A percentile compares a stretch with the other conserved stretches of the same genome.
These are phyloP conservation scores for Nannizziopsis barbatae DNA, from an alignment of 2,329 filamentous ascomycete species.

Conservation along the genomic window DNA sequence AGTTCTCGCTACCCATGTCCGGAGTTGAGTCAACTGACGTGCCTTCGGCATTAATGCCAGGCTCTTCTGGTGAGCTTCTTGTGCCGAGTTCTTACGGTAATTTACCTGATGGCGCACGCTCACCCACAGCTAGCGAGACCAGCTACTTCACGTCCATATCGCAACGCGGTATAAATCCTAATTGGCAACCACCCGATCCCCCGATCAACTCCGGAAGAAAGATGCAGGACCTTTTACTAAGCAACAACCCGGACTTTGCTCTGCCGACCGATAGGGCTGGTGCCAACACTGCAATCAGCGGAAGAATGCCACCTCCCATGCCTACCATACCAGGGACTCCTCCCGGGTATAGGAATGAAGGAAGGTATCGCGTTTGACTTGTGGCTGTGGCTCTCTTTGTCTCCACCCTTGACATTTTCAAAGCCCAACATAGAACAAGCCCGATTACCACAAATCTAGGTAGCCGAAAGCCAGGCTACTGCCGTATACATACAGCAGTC, in stretches of 20 bases:
- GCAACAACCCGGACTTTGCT: slow-evolving; percentile 76
- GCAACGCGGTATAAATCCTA: slow-evolving; percentile 77
- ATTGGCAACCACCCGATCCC: slow-evolving; percentile 52
- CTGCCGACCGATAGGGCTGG: slow-evolving; percentile 40
- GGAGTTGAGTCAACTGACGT: slow-evolving; percentile 9
- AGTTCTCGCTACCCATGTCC: slow-evolving; percentile 50
- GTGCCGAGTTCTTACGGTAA: slow-evolving; percentile 50
- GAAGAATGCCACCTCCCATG: slow-evolving; percentile 18
- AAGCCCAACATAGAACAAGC: too few species aligned
- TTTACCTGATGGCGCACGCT: slow-evolving; percentile 52
- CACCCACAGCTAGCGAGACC: slow-evolving; percentile 64
- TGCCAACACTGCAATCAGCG: slow-evolving; percentile 15
- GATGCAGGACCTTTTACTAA: slow-evolving; percentile 58
- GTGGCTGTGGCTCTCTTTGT: neutral
- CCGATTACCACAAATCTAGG: too few species aligned
- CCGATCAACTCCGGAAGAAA: slow-evolving; percentile 36
- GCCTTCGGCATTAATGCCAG: slow-evolving; percentile 29
- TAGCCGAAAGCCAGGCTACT: too few species aligned
- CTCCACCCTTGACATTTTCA: neutral
- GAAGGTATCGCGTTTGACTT: neutral
- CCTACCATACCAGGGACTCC: slow-evolving; percentile 19
- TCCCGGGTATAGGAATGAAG: neutral
- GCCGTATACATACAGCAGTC: too few species aligned
- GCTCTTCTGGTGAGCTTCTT: slow-evolving; percentile 30
- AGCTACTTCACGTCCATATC: slow-evolving; percentile 85